phyloP scores from a whole-genome alignment of 208 protist genomes.

The Phytomonas sp. region DNA sequence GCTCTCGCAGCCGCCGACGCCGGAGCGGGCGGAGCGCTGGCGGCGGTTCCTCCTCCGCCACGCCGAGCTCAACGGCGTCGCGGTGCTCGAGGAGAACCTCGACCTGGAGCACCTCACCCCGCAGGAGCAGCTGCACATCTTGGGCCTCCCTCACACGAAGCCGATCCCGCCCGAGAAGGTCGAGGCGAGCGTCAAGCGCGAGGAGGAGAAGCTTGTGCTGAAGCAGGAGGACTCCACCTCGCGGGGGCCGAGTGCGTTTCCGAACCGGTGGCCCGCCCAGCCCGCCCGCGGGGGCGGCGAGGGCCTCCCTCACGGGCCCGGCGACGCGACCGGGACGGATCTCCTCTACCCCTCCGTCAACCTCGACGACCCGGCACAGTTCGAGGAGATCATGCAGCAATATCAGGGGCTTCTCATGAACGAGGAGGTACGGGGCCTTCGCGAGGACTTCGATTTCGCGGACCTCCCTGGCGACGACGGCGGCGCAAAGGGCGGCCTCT shows the following conservation, averaged over 20 bases:
- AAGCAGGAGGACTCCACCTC: constrained; percentile 33
- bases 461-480: constrained; percentile 10
- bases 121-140: constrained; percentile 69
- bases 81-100: constrained; percentile 41
- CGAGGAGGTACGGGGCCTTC: constrained; percentile 57
- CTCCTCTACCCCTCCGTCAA: constrained; percentile 10
- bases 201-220: constrained; percentile 62
- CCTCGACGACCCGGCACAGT: constrained; percentile 25
- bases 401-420: constrained; percentile 46
- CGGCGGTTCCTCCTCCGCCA: constrained; percentile 60
- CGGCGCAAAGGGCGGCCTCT: background rate
- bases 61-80: constrained; percentile 61
- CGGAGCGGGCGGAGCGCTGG: constrained; percentile 74
- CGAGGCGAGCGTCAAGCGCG: constrained; percentile 51
- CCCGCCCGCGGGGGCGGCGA: background rate
- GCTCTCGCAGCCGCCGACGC: constrained; percentile 54
- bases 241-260: background rate
- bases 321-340: background rate
- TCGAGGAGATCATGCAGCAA: constrained; percentile 34
- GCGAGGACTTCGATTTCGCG: constrained; percentile 65
- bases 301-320: too few species aligned
- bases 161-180: constrained; percentile 56
- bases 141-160: constrained; percentile 71
- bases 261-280: background rate
- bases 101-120: constrained; percentile 47